Evolutionary conservation across 2,329 filamentous ascomycete species (phyloP), one percentile per base, ranked within the genome.

Genomic region (Colletotrichum graminicola): DNA sequence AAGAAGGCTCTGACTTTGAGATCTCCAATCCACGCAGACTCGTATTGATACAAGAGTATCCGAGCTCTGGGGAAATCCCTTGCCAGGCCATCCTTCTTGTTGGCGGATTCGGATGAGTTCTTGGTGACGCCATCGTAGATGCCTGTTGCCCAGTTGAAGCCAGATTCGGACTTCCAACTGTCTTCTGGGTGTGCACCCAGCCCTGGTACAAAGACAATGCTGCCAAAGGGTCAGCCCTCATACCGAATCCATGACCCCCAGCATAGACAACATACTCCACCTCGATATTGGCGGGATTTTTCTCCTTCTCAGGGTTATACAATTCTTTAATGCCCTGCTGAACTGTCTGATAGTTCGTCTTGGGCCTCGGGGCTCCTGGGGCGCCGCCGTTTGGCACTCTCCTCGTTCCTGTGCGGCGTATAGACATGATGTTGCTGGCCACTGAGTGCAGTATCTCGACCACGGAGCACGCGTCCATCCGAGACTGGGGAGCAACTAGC

Each of bases 1-100:
- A 84, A 80, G 39, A 80, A 82, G 51, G 83, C 81, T 73, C 80
- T 82, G n/a, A 84, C 81, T 61, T 82, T 83, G 39, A 83, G 75
- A 5, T 77, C 67, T 0, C 82, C 82, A 2, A 73, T 76, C 82
- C 82, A 84, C 47, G 80, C 79, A 8, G 82, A 84, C 60, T 83
- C 79, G 49, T 83, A 83, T 73, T 80, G 82, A 59, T 82, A 84
- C 2, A 84, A 73, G 21, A 84, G 76, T 14, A 84, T 75, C 2
- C 82, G 76, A 3, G 82, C 81, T 39, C 77, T 79, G 0, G 81
- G 82, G 60, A 84, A 84, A 63, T 84, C 82, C 62, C 78, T 77
- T 10, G 76, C 75, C 3, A 84, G 72, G 0, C 80, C 81, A 49
- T 83, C 79, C 14, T 75, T 67, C 36, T 72, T 72, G 59, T 39